Evolutionary conservation across 345 rosid species (phyloP), one percentile per base, ranked within the genome.

Genomic region (Pugionium dolabratum): DNA sequence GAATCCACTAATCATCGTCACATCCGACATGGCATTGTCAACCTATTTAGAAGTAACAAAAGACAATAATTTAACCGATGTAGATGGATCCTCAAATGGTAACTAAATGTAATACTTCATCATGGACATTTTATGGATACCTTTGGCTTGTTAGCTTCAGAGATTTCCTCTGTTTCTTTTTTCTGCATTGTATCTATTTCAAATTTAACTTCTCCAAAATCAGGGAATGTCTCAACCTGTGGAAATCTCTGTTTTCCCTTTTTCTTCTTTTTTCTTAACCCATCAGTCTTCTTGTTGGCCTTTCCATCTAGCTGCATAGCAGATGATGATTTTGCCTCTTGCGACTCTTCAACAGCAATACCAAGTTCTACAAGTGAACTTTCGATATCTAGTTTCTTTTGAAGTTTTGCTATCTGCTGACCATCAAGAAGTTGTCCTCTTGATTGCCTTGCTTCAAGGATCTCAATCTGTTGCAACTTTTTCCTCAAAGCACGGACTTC

Each of bases 401-500:
- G 83, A 71, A 94, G 89, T 79, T 94, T 94, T 46, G 95, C 91
- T 66, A 82, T 77, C 70, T 90, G 99, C 83, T 94, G 99, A 75
- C 77, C 80, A 76, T 94, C 99, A n/a, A 94, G 99, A 57, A 59
- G 68, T 64, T 76, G 83, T 37, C 97, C 97, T 40, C 79, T 78
- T 18, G 80, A 80, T 66, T 76, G 92, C 74, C 86, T 94, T 50
- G 71, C 74, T 81, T 90, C 95, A 30, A 94, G 99, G 80, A 85
- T 86, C 80, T 90, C 99, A 70, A 94, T 86, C 70, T 94, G 99
- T 76, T 90, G 99, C 82, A 94, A 69, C 71, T 94, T 94, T 69
- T 90, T 94, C 75, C 86, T 62, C 50, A 94, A 73, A 71, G 88
- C 92, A 36, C 96, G 89, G 65, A 86, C 84, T 78, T 84, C 89